Conservation (phyloP, 2,329 filamentous ascomycete genomes). For the Hypoxylon sp. region DNA sequence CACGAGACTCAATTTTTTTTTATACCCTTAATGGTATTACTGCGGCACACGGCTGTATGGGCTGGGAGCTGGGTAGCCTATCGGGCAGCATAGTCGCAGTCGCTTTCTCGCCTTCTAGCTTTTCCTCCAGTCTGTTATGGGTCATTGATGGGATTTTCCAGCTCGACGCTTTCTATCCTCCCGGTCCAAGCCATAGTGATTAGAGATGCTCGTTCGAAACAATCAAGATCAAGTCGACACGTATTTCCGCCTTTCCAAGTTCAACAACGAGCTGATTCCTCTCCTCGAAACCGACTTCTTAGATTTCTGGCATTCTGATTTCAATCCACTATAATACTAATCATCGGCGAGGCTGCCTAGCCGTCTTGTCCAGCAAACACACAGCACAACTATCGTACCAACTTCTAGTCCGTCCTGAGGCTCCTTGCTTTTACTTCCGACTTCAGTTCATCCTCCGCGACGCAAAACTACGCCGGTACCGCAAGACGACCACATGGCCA, state of each 20-base stretch:
- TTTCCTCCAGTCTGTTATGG: conserved; percentile 21
- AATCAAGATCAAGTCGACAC: conserved; percentile 29
- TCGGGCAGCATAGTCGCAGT: conserved; percentile 28
- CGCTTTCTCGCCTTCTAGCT: conserved; percentile 22
- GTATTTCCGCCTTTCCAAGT: conserved; percentile 30
- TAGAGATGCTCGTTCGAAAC: conserved; percentile 40
- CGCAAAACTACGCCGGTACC: conserved; percentile 23
- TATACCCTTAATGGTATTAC: conserved; percentile 47
- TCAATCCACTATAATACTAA: conserved; percentile 35
- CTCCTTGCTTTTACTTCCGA: conserved; percentile 32
- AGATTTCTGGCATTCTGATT: conserved; percentile 20
- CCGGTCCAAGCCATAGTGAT: conserved; percentile 16
- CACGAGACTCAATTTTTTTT: conserved; percentile 23
- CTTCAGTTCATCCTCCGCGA: conserved; percentile 17
- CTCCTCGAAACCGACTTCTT: conserved; percentile 13
- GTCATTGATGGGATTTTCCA: conserved; percentile 33
- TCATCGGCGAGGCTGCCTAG: conserved; percentile 22
- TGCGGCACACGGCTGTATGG: conserved; percentile 42
- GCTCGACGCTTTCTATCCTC: conserved; percentile 29
- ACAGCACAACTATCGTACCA: conserved; percentile 7
- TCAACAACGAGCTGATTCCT: conserved; percentile 8
- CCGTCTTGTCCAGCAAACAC: conserved; percentile 13
- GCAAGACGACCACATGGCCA: conserved; percentile 56
- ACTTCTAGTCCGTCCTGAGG: conserved; percentile 23
- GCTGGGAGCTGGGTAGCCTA: conserved; percentile 46